These are phyloP conservation scores for Hyaloscypha finlandica DNA, from an alignment of 495 filamentous ascomycete genomes.

Conservation along the genomic window DNA sequence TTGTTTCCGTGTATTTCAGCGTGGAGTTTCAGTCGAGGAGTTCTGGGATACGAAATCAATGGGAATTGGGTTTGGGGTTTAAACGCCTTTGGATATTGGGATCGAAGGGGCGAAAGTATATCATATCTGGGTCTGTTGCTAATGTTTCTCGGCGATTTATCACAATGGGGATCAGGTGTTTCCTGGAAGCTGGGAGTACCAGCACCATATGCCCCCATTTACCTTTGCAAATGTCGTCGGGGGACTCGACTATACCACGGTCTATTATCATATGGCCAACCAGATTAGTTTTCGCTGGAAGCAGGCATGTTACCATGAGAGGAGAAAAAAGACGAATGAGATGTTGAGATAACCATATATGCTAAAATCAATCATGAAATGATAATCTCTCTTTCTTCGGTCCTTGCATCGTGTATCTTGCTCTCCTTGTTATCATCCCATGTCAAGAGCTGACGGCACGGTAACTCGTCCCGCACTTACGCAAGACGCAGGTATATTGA, in stretches of 20 bases:
- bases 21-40: conserved; percentile 33
- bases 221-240: neutral
- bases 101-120: neutral
- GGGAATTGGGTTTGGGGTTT: conserved; percentile 12
- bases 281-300: neutral
- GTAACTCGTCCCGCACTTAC: no score
- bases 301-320: neutral
- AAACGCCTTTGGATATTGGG: conserved; percentile 8
- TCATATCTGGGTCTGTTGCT: neutral
- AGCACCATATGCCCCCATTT: neutral
- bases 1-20: conserved; percentile 33
- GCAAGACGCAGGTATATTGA: no score
- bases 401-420: neutral
- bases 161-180: neutral
- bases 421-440: neutral
- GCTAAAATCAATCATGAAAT: neutral
- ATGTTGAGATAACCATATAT: neutral
- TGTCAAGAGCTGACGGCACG: no score
- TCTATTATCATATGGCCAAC: conserved; percentile 1
- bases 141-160: neutral
- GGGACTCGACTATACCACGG: neutral
- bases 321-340: neutral
- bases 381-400: neutral
- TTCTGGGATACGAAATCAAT: conserved; percentile 18
- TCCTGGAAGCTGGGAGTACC: neutral